phyloP scores from a whole-genome alignment of 441 rosid genomes.

The Raphanus hybrid region DNA sequence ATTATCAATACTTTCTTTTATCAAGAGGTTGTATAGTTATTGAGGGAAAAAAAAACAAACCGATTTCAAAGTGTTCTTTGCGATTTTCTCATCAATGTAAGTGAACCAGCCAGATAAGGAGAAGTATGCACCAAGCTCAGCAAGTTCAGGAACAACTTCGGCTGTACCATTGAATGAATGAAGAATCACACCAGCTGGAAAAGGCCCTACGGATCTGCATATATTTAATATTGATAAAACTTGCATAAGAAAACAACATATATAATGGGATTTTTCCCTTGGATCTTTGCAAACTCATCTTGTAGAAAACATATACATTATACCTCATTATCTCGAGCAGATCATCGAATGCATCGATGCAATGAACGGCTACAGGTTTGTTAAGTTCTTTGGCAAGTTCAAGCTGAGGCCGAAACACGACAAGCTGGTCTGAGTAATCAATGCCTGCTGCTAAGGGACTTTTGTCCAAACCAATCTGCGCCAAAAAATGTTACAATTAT shows the following conservation, averaged over 20 bases:
- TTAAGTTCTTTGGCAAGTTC: conserved; percentile 82
- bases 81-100: conserved; percentile 68
- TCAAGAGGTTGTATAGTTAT: background rate
- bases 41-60: conserved; percentile 55
- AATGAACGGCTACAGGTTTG: conserved; percentile 80
- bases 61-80: conserved; percentile 69
- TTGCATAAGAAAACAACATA: no score
- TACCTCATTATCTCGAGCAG: conserved; percentile 81
- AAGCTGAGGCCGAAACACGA: conserved; percentile 75
- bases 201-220: conserved; percentile 43
- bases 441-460: conserved; percentile 71
- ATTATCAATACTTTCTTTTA: background rate
- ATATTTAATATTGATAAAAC: background rate
- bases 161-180: conserved; percentile 90
- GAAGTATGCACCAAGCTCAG: conserved; percentile 87
- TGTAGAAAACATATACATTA: no score
- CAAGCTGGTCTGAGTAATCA: conserved; percentile 74
- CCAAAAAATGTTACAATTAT: background rate
- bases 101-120: conserved; percentile 92
- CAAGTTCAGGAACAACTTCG: conserved; percentile 86
- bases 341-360: conserved; percentile 84
- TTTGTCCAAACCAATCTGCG: conserved; percentile 87
- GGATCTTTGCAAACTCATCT: no score
- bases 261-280: no score
- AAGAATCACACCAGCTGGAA: conserved; percentile 84